Evolutionary conservation across 208 protist genomes (phyloP).

Genomic region (Acanthamoeba culbertsoni): DNA sequence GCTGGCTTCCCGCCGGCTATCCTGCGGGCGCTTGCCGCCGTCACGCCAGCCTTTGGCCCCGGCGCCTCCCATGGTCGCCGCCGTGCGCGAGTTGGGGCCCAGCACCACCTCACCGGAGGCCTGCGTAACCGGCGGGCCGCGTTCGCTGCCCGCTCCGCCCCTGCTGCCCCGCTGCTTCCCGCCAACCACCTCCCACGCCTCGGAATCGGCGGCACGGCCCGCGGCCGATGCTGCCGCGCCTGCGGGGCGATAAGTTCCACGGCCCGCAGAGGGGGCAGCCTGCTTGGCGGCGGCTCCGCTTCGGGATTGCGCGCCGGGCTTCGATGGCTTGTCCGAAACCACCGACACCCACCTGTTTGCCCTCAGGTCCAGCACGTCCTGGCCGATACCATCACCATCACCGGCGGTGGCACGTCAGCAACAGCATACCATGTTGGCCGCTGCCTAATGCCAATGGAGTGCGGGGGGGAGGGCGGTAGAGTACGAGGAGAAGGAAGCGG

Average conservation of each 20-base stretch:
- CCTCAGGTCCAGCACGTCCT: constrained; percentile 69
- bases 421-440: not conserved
- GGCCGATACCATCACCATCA: not conserved
- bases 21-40: not conserved
- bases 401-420: too few species aligned
- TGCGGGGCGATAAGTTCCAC: not conserved
- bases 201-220: too few species aligned
- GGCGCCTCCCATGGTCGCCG: not conserved
- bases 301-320: not conserved
- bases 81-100: constrained; percentile 22
- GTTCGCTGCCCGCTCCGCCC: not conserved
- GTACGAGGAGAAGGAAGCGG: constrained; percentile 61
- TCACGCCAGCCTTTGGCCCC: constrained; percentile 24
- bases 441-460: not conserved
- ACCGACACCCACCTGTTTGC: constrained; percentile 49
- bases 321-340: not conserved
- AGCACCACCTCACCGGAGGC: not conserved
- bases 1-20: not conserved
- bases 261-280: not conserved
- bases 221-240: not conserved
- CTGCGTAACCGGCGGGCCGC: not conserved
- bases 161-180: not conserved
- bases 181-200: not conserved
- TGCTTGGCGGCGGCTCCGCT: not conserved
- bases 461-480: not conserved